A percentile compares a stretch with the other conserved stretches of the same genome.
These are phyloP conservation scores for Boletus edulis DNA, from an alignment of 768 basidiomycete genomes.

Conservation along the genomic window DNA sequence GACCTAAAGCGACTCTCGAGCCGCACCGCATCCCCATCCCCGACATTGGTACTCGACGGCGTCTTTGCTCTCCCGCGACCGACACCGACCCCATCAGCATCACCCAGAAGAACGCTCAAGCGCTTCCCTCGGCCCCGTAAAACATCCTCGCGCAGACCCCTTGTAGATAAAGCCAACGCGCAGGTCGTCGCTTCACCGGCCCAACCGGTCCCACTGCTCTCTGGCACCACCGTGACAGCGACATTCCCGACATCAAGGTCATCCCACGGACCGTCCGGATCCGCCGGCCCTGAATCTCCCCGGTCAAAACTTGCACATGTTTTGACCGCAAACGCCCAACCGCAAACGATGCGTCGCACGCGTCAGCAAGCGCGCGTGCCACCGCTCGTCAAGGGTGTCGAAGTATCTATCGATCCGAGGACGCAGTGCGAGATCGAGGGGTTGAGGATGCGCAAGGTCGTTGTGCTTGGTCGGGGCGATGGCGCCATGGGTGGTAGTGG, in stretches of 20 bases:
- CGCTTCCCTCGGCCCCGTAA: constrained; percentile 4
- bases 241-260: background rate
- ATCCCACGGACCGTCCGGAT: background rate
- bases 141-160: background rate
- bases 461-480: background rate
- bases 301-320: constrained; percentile 23
- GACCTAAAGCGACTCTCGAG: background rate
- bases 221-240: no score
- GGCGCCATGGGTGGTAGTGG: background rate
- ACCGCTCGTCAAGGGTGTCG: background rate
- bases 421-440: constrained; percentile 9
- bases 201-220: no score
- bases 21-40: constrained; percentile 9
- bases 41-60: constrained; percentile 19
- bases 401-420: constrained; percentile 2
- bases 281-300: constrained; percentile 7
- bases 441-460: background rate
- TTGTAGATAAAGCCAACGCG: background rate
- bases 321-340: background rate
- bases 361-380: background rate
- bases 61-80: constrained; percentile 17
- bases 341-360: background rate
- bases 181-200: background rate
- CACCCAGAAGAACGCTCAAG: background rate
- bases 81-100: background rate